phyloP scores from a whole-genome alignment of 306 rosid species.

The Medicago lupulina region DNA sequence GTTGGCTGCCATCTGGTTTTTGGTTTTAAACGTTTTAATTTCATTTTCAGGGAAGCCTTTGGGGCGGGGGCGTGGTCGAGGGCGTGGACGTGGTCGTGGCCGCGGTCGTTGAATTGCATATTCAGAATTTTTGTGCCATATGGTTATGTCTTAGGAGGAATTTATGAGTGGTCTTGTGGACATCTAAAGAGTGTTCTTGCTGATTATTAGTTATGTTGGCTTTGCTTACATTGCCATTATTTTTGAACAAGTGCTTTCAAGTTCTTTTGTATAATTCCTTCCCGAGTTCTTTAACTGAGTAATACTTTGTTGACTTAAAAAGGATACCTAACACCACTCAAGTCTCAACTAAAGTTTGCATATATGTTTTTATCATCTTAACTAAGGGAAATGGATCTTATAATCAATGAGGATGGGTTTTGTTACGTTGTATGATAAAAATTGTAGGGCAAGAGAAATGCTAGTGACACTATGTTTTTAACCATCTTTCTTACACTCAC shows the following conservation, averaged over 20 bases:
- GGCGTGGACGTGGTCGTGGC: conserved; percentile 90
- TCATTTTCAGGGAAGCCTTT: conserved; percentile 70
- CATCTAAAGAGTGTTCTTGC: conserved; percentile 41
- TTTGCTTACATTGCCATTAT: conserved; percentile 30
- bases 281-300: background rate
- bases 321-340: background rate
- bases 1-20: background rate
- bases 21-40: conserved; percentile 30
- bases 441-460: too few relatives aligned
- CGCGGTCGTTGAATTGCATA: conserved; percentile 63
- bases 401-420: background rate
- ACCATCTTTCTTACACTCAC: too few relatives aligned
- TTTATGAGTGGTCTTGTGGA: conserved; percentile 46
- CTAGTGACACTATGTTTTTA: too few relatives aligned
- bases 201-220: conserved; percentile 33
- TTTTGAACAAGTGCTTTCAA: conserved; percentile 20
- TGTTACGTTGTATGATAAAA: background rate
- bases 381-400: background rate
- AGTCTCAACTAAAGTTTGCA: background rate
- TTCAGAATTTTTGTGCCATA: conserved; percentile 47
- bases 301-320: background rate
- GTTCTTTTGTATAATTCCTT: conserved; percentile 29
- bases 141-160: conserved; percentile 56
- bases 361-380: background rate
- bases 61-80: conserved; percentile 84